Evolutionary conservation across 2,329 filamentous ascomycete genomes (phyloP).

Genomic region (Berkeleyomyces rouxiae): DNA sequence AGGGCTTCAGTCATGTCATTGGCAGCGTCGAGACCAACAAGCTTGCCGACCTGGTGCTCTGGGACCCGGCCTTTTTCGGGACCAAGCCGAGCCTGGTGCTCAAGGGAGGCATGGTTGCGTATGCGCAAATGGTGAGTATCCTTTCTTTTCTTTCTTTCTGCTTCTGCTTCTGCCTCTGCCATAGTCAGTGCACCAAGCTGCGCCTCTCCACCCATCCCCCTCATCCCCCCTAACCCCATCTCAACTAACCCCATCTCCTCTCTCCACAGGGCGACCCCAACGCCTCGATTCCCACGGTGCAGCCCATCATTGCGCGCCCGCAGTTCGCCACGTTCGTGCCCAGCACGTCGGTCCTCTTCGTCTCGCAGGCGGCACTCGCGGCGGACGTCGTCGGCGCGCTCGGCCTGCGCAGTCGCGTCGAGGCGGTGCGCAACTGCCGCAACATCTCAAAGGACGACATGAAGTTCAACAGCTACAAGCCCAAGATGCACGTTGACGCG

Average conservation of each 20-base stretch:
- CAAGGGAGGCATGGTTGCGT: slow-evolving; percentile 76
- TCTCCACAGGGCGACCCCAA: slow-evolving; percentile 53
- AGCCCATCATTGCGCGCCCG: slow-evolving; percentile 66
- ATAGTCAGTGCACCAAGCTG: not conserved
- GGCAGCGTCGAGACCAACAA: slow-evolving; percentile 82
- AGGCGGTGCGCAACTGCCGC: slow-evolving; percentile 62
- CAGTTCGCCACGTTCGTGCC: slow-evolving; percentile 73
- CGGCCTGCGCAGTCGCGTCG: slow-evolving; percentile 60
- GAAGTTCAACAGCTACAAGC: slow-evolving; percentile 73
- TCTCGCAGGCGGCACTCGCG: slow-evolving; percentile 54
- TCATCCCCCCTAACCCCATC: not conserved
- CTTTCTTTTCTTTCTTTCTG: not conserved
- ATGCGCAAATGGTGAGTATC: slow-evolving; percentile 57
- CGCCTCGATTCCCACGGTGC: slow-evolving; percentile 71
- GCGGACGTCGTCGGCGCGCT: slow-evolving; percentile 54
- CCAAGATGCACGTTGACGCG: slow-evolving; percentile 79
- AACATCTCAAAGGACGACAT: slow-evolving; percentile 69
- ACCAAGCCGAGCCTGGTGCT: slow-evolving; percentile 68
- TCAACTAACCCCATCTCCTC: not conserved
- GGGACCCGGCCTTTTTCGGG: slow-evolving; percentile 73
- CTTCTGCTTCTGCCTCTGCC: not conserved
- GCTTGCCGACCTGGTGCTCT: slow-evolving; percentile 74
- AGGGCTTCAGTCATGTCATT: slow-evolving; percentile 76
- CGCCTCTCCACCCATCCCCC: not conserved
- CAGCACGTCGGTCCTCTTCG: slow-evolving; percentile 61